Evolutionary conservation across 176 grass and related monocot genomes (phyloP).

Genomic region (Carex scoparia): DNA sequence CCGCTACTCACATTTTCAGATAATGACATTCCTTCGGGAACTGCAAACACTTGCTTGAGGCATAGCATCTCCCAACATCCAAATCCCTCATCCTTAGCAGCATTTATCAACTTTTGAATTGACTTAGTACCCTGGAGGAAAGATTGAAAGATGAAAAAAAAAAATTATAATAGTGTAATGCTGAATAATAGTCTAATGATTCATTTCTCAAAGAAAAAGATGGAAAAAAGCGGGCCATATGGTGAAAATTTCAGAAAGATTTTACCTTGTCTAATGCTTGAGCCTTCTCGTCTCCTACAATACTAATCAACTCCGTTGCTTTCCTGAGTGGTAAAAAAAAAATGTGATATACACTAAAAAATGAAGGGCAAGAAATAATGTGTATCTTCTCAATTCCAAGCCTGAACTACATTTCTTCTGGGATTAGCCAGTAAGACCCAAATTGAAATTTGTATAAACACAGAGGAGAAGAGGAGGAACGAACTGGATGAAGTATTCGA

Average conservation of each 20-base stretch:
- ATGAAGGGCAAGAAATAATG: not conserved
- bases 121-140: constrained; percentile 25
- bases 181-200: not conserved
- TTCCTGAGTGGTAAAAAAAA: not conserved
- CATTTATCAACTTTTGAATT: constrained; percentile 18
- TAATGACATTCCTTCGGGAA: constrained; percentile 32
- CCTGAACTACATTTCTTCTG: not conserved
- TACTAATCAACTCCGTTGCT: not conserved
- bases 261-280: constrained; percentile 32
- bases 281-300: constrained; percentile 17
- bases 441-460: not conserved
- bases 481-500: constrained; percentile 38
- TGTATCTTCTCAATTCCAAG: not conserved
- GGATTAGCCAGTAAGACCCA: not conserved
- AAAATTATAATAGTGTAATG: not conserved
- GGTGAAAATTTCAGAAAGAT: not conserved
- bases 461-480: not conserved
- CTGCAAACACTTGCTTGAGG: constrained; percentile 19
- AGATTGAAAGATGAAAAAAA: not conserved
- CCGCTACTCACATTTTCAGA: constrained; percentile 25
- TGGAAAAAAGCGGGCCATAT: not conserved
- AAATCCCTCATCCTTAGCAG: constrained; percentile 21
- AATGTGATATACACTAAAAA: not conserved
- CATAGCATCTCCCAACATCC: constrained; percentile 33
- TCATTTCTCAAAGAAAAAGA: not conserved